These are phyloP conservation scores for Hypocrella siamensis DNA, from an alignment of 2,329 filamentous ascomycete species.

Conservation along the genomic window DNA sequence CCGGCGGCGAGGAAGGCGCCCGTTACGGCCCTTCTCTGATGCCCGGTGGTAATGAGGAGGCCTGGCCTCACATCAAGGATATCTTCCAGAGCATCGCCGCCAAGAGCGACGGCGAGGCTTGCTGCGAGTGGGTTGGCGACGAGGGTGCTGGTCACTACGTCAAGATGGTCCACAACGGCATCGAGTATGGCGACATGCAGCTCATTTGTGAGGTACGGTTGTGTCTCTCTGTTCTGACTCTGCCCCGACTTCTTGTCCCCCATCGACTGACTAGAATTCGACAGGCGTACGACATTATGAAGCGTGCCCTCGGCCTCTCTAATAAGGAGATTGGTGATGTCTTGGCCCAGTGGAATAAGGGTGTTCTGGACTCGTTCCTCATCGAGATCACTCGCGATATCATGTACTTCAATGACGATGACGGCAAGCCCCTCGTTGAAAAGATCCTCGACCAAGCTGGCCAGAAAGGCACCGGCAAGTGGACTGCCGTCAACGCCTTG, in stretches of 20 bases:
- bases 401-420: slow-evolving; percentile 95
- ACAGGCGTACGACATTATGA: slow-evolving; percentile 98
- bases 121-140: slow-evolving; percentile 99
- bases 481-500: slow-evolving; percentile 97
- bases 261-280: not conserved
- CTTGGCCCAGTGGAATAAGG: slow-evolving; percentile 94
- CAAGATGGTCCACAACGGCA: slow-evolving; percentile 99
- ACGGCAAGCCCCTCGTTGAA: slow-evolving; percentile 80
- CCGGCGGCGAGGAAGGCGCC: slow-evolving; percentile 97
- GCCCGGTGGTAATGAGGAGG: slow-evolving; percentile 96
- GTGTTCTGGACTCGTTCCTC: slow-evolving; percentile 96
- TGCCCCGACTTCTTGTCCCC: not conserved
- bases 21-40: slow-evolving; percentile 95
- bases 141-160: slow-evolving; percentile 99
- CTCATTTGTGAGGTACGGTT: slow-evolving; percentile 87
- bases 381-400: slow-evolving; percentile 99
- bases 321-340: slow-evolving; percentile 94
- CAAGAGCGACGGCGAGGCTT: slow-evolving; percentile 93
- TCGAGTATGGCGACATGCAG: slow-evolving; percentile 99
- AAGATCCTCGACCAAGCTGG: slow-evolving; percentile 98
- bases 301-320: slow-evolving; percentile 80
- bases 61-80: slow-evolving; percentile 97
- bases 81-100: slow-evolving; percentile 96
- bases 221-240: not conserved
- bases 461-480: slow-evolving; percentile 99